Evolutionary conservation across 129 eudicot species (phyloP).

Genomic region (Arctium lappa): DNA sequence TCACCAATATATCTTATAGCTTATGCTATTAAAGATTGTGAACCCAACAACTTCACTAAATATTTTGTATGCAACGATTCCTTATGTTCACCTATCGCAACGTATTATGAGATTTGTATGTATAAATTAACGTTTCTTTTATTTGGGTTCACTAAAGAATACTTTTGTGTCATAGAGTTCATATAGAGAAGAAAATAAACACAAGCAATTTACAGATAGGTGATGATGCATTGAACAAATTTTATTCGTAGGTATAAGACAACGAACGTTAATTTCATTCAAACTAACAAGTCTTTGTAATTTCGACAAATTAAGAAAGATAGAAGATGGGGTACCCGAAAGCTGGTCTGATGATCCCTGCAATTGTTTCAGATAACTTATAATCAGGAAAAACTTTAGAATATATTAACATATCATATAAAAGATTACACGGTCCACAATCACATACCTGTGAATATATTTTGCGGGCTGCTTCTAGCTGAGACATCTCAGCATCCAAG

Average conservation of each 20-base stretch:
- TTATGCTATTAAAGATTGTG: too few relatives aligned
- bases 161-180: background rate
- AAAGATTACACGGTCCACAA: background rate
- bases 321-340: slow-evolving; percentile 24
- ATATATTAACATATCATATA: background rate
- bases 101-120: background rate
- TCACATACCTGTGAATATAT: slow-evolving; percentile 68
- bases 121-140: background rate
- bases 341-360: slow-evolving; percentile 56
- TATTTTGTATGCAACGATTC: background rate
- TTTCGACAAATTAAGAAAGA: background rate
- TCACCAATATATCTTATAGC: too few relatives aligned
- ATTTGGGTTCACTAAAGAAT: background rate
- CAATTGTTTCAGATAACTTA: slow-evolving; percentile 18
- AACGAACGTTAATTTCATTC: background rate
- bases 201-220: background rate
- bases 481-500: slow-evolving; percentile 78
- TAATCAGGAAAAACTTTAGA: slow-evolving; percentile 4
- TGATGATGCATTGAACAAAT: background rate
- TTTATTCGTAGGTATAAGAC: background rate
- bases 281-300: background rate
- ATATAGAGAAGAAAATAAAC: background rate
- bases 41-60: background rate
- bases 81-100: background rate
- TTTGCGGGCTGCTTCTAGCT: slow-evolving; percentile 77